Conservation (phyloP, 192 early-diverging fungal species). For the Oehlia diaphana region DNA sequence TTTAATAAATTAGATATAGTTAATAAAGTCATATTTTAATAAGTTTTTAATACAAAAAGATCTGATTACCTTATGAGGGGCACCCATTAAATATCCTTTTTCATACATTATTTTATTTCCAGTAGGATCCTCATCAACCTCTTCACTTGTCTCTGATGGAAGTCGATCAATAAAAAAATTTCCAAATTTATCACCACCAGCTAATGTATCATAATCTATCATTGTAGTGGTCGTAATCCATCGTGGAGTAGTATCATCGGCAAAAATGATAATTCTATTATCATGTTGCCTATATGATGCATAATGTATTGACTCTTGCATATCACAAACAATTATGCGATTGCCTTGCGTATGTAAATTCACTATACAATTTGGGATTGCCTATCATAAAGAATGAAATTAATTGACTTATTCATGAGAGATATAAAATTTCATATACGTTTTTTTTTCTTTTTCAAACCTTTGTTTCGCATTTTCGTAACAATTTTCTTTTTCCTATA, state of each 20-base stretch:
- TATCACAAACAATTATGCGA: slow-evolving; percentile 83
- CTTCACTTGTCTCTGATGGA: slow-evolving; percentile 60
- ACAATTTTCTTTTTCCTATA: slow-evolving; percentile 84
- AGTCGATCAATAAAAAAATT: slow-evolving; percentile 82
- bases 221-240: slow-evolving; percentile 79
- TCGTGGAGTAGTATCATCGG: slow-evolving; percentile 89
- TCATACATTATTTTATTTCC: slow-evolving; percentile 81
- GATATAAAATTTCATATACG: background rate
- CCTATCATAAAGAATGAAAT: slow-evolving; percentile 30
- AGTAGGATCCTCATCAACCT: slow-evolving; percentile 86
- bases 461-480: slow-evolving; percentile 87
- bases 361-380: slow-evolving; percentile 74
- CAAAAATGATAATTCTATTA: slow-evolving; percentile 86
- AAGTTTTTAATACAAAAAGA: background rate
- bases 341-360: slow-evolving; percentile 75
- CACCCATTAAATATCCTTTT: slow-evolving; percentile 79
- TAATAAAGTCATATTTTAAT: slow-evolving; percentile 21
- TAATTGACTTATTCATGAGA: background rate
- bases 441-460: slow-evolving; percentile 30
- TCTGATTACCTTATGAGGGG: slow-evolving; percentile 72
- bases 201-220: slow-evolving; percentile 92
- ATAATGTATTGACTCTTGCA: slow-evolving; percentile 86
- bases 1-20: slow-evolving; percentile 11
- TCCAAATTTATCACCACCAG: slow-evolving; percentile 96
- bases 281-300: slow-evolving; percentile 68